Evolutionary conservation across 2,329 filamentous ascomycete genomes (phyloP), one percentile per base, ranked within the genome.

Genomic region (Metarhizium brunneum): DNA sequence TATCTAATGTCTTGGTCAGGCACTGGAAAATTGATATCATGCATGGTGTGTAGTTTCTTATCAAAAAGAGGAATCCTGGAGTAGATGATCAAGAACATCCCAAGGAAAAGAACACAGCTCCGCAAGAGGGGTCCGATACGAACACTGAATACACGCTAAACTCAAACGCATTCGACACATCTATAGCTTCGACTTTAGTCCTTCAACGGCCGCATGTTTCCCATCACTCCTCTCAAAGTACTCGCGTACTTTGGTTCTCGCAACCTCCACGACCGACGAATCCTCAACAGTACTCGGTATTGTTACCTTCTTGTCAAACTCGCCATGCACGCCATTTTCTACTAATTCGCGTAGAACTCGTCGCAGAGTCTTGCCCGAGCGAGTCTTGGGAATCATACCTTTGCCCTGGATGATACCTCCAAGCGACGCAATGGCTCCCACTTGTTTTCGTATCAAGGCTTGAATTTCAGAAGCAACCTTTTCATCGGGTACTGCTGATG

Each of bases 201-300:
- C 75, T n/a, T 81, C 78, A 29, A 77, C 72, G 25, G 71, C 71
- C 47, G 64, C 65, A 59, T 80, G 76, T 47, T 63, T 65, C 5
- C 62, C 65, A 2, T 73, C 75, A 59, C 68, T 76, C 53, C 75
- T 68, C 64, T 75, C 72, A 67, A 95, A 96, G 71, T 95, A 96
- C 71, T 88, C 84, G 65, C 75, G 79, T 2, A 95, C 80, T 69
- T 84, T 87, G 43, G 64, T 74, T 69, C 85, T 83, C 49, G 90
- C 91, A 55, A 89, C 83, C 20, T 86, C 83, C 7, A 96, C 83
- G 8, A 87, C 89, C 32, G 80, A 77, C 1, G 74, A 73, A 72
- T 96, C 92, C 71, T 96, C 92, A 50, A 96, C 87, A 3, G 91
- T 96, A 30, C 87, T 88, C 8, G 92, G 92, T 49, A 92, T 82